Base-by-base conservation (phyloP, 805 yeast species). In the Zygotorulaspora florentina region DNA sequence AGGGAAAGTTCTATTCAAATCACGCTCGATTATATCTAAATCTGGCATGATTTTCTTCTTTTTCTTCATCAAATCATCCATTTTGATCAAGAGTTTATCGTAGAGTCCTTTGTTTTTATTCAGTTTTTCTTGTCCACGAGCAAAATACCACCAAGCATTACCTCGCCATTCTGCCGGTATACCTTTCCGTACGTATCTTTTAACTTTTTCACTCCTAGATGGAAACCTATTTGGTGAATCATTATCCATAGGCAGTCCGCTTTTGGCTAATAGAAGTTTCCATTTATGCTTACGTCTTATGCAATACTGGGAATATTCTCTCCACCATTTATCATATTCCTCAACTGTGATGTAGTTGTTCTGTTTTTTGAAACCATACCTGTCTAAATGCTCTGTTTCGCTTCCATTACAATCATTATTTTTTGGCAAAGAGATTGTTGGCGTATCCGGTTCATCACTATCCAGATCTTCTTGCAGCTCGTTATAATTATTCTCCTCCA, bases 101-200 rank as follows among this genome's bases (percentile, higher is more conserved):
- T 90, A 93, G 2, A 86, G 75, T 1, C 95, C 96, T 12, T 69
- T 70, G 59, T 90, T 80, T 33, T 80, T 79, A 53, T 76, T 80
- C 46, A 88, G 66, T 53, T 75, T 75, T 43, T 86, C 93, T 45
- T 81, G 75, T 2, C 98, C 99, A 20, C 82, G 81, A 8, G 96
- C 95, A 65, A 87, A 91, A 70, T 81, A 83, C 74, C 93, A 91
- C 99, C 99, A 91, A 0, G 97, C 96, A 53, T 79, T 78, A 1
- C 99, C 99, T 54, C 99, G 72, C 97, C 96, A 91, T 61, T 88
- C 96, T 0, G 96, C 90, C 0, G 99, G 98, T 9, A 91, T 83
- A 10, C 99, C 99, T 62, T 86, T 86, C 45, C 97, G 76, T 10
- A 93, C 79, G 57, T 87, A 83, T 47, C 95, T 76, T 58, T 85